Conservation (phyloP, 2,329 filamentous ascomycete genomes). For the Amesomyces nigricolor region DNA sequence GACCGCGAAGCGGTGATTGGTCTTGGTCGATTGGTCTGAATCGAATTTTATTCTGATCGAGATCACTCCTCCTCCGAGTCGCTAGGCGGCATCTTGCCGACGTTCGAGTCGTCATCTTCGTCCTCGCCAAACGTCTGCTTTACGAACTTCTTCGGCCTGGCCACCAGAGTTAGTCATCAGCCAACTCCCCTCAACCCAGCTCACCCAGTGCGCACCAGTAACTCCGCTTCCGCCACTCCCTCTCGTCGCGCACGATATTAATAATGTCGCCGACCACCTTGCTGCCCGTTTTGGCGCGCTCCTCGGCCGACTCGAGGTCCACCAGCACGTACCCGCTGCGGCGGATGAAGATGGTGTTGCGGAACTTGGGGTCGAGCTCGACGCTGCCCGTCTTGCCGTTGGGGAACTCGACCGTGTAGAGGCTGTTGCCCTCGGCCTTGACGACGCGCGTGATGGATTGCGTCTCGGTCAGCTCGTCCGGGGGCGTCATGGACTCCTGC, state of each 20-base stretch:
- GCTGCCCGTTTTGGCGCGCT: slow-evolving; percentile 50
- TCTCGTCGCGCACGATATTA: slow-evolving; percentile 88
- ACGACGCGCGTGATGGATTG: slow-evolving; percentile 70
- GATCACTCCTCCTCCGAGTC: slow-evolving; percentile 65
- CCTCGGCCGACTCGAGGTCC: slow-evolving; percentile 59
- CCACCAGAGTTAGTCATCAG: slow-evolving; percentile 17
- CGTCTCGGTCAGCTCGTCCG: slow-evolving; percentile 51
- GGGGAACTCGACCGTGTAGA: slow-evolving; percentile 74
- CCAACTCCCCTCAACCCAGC: not conserved
- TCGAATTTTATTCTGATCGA: slow-evolving; percentile 12
- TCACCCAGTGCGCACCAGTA: slow-evolving; percentile 62
- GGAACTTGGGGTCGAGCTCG: slow-evolving; percentile 78
- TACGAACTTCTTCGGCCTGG: slow-evolving; percentile 73
- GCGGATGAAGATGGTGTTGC: slow-evolving; percentile 90
- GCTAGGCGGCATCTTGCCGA: slow-evolving; percentile 79
- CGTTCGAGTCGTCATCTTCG: slow-evolving; percentile 68
- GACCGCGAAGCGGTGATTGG: slow-evolving; percentile 18
- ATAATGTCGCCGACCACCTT: slow-evolving; percentile 84
- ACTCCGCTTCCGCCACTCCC: slow-evolving; percentile 77
- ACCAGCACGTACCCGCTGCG: slow-evolving; percentile 82
- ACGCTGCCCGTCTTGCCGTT: slow-evolving; percentile 61
- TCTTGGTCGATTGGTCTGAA: not conserved
- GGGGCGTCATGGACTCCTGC: slow-evolving; percentile 60
- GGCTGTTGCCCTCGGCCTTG: slow-evolving; percentile 80
- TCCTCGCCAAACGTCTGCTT: slow-evolving; percentile 59